Evolutionary conservation across 306 rosid species (phyloP), one percentile per base, ranked within the genome.

Genomic region (Prunus mongolica): DNA sequence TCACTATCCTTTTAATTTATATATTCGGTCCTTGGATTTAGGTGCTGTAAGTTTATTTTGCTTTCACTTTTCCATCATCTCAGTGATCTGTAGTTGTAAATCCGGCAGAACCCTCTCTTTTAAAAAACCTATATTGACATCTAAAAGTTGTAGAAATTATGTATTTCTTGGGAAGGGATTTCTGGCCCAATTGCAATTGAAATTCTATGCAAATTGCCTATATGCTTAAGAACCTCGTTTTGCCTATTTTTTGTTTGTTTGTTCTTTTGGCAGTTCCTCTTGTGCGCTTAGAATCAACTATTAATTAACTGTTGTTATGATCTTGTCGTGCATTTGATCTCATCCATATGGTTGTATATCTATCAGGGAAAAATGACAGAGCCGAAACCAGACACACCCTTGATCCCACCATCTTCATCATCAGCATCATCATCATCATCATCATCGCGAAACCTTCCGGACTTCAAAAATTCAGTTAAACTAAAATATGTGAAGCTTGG

Each of bases 401-500:
- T 81, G 79, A 83, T 78, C 80, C 84, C 91, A 70, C 54, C 93
- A 30, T 22, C 84, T 8, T 83, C 97, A 41, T 80, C 72, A 2
- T 47, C 84, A 2, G 64, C 73, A 24, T 24, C 25, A 7, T 25
- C 73, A 7, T 25, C 65, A 25, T 60, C 65, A 12, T 63, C 67
- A 11, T 54, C 58, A 54, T 30, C 89, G 0, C 71, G 96, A 38
- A 91, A 72, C 78, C 90, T 93, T 38, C 98, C 98, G 0, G 98
- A 93, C 86, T 93, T 89, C 86, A 93, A 91, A 76, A 91, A 91
- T 13, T 91, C 98, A 22, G 45, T 93, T 14, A 93, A 91, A 57
- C 80, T 93, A 19, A 93, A 93, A 82, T 93, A 93, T 79, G 97
- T 93, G 9, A 93, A 89, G 81, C 98, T 93, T 80, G 98, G 98